phyloP scores from a whole-genome alignment of 1,284 basidiomycete species.

The Cutaneotrichosporon sp. region DNA sequence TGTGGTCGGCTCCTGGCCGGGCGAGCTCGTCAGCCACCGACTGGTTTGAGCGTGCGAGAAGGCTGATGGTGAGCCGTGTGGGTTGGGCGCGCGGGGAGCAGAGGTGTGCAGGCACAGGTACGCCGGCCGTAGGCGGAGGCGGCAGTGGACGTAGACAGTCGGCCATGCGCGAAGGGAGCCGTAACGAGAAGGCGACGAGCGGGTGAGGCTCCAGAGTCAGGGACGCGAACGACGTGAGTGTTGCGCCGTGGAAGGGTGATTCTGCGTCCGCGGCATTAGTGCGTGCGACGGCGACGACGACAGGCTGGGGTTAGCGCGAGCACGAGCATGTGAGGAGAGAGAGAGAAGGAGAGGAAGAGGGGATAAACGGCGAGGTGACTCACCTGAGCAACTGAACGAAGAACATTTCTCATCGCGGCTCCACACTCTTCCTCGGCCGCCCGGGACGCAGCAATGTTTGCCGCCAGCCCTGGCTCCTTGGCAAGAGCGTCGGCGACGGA shows the following conservation, averaged over 20 bases:
- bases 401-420: conserved; percentile 24
- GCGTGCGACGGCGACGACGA: conserved; percentile 43
- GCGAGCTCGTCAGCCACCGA: conserved; percentile 33
- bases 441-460: no score
- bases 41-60: conserved; percentile 28
- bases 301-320: conserved; percentile 30
- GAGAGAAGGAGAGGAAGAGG: neutral
- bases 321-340: neutral
- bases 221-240: conserved; percentile 86
- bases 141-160: conserved; percentile 52
- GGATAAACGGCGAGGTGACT: conserved; percentile 8
- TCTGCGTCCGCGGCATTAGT: neutral
- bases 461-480: no score
- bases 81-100: conserved; percentile 1
- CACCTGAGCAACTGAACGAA: conserved; percentile 49
- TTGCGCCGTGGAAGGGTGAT: conserved; percentile 67
- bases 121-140: neutral
- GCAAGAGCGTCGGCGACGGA: neutral
- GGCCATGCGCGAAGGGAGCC: conserved; percentile 83
- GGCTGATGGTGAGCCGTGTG: conserved; percentile 27
- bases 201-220: conserved; percentile 81
- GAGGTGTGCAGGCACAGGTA: neutral
- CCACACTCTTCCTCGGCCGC: neutral
- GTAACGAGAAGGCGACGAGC: conserved; percentile 77
- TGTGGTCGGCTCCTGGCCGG: conserved; percentile 26